Conservation (phyloP, 1,139 yeast species). For the Saccharomyces hybrid region DNA sequence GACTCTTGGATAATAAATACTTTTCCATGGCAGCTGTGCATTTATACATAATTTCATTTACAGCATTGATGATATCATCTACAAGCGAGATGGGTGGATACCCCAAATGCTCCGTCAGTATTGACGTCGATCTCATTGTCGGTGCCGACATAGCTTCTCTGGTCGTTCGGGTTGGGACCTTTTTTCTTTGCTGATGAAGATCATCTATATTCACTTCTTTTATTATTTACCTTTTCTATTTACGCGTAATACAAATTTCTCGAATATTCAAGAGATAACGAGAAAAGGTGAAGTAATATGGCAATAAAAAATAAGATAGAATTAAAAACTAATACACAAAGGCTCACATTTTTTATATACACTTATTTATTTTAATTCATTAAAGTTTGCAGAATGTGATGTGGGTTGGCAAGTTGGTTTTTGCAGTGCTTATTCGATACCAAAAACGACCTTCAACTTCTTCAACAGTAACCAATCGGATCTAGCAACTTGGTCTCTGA, state of each 20-base stretch:
- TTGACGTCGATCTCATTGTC: slow-evolving; percentile 43
- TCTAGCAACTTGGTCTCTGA: slow-evolving; percentile 86
- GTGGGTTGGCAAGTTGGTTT: not conserved
- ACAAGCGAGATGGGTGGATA: slow-evolving; percentile 80
- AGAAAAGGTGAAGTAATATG: not conserved
- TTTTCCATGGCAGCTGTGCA: slow-evolving; percentile 76
- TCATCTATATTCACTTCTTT: not conserved
- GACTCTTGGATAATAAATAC: slow-evolving; percentile 39
- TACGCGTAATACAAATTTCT: not conserved
- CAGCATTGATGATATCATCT: slow-evolving; percentile 86
- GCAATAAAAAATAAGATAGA: not conserved
- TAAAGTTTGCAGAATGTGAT: not conserved
- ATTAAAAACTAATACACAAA: not conserved
- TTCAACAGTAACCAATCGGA: slow-evolving; percentile 92
- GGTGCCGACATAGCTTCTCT: slow-evolving; percentile 33
- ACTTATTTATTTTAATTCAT: not conserved
- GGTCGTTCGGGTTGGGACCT: not conserved
- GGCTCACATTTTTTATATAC: not conserved
- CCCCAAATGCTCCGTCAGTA: slow-evolving; percentile 80
- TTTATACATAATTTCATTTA: slow-evolving; percentile 74
- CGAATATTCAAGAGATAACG: not conserved
- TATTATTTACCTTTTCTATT: not conserved
- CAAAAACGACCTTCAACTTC: slow-evolving; percentile 81
- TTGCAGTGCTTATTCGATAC: slow-evolving; percentile 23
- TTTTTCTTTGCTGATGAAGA: not conserved